Percentiles rank a stretch among this genome's conserved stretches.
phyloP scores from a whole-genome alignment of 768 basidiomycete species.

The Macrocybe gigantea region DNA sequence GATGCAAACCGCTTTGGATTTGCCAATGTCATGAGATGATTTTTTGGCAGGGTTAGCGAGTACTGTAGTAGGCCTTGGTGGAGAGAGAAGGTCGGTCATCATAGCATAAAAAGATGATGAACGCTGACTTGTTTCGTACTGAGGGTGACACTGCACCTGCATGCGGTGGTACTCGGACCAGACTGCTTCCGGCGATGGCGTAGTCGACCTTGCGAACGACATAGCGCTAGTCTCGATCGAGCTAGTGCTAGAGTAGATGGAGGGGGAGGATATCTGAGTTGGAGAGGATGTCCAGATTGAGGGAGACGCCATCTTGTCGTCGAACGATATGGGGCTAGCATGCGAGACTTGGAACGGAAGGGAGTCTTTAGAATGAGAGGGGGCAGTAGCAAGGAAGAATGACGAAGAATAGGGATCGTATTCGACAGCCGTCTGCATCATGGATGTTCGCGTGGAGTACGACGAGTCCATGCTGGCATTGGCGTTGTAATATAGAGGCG shows the following conservation, averaged over 20 bases:
- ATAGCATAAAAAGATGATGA: conserved; percentile 33
- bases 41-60: conserved; percentile 13
- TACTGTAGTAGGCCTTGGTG: conserved; percentile 28
- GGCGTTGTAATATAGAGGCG: conserved; percentile 41
- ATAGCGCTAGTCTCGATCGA: conserved; percentile 24
- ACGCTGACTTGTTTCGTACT: conserved; percentile 35
- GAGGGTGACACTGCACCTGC: conserved; percentile 27
- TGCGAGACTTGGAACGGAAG: conserved; percentile 18
- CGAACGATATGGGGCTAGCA: conserved; percentile 29
- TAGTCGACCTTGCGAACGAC: conserved; percentile 28
- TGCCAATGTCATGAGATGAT: conserved; percentile 15
- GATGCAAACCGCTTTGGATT: conserved; percentile 28
- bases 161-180: conserved; percentile 23
- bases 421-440: conserved; percentile 75
- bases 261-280: conserved; percentile 40
- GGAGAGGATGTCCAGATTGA: conserved; percentile 42
- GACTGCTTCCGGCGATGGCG: conserved; percentile 20
- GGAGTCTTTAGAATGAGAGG: conserved; percentile 31
- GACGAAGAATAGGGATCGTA: conserved; percentile 54
- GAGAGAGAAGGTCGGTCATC: conserved; percentile 34
- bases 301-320: conserved; percentile 51
- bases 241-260: conserved; percentile 38
- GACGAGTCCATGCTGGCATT: conserved; percentile 36
- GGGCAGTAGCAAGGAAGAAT: conserved; percentile 45
- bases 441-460: conserved; percentile 48